Evolutionary conservation across 371 early-diverging fungal species (phyloP).

Genomic region (Chytridiales sp.): DNA sequence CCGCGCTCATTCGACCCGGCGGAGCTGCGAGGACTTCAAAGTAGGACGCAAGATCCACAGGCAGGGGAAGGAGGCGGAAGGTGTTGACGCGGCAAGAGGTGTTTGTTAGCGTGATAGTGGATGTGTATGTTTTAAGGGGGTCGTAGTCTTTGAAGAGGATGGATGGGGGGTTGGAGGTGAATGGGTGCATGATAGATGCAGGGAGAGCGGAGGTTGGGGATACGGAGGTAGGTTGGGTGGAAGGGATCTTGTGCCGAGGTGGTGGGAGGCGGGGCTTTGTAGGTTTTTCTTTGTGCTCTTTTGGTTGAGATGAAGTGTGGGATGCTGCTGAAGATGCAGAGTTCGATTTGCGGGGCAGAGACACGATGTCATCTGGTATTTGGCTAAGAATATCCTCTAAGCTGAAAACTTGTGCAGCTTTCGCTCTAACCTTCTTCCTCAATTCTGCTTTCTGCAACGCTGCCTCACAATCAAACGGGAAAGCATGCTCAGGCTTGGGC

Average conservation of each 20-base stretch:
- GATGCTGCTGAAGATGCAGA: too few relatives aligned
- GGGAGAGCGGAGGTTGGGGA: constrained; percentile 1
- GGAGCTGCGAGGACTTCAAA: constrained; percentile 30
- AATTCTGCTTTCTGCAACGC: neutral
- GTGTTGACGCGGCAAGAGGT: constrained; percentile 35
- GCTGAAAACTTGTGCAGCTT: neutral
- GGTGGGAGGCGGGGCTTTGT: neutral
- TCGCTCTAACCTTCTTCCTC: neutral
- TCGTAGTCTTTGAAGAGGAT: constrained; percentile 39
- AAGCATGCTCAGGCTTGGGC: constrained; percentile 13
- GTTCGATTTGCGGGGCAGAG: neutral
- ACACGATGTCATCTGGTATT: neutral
- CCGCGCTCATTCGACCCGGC: constrained; percentile 37
- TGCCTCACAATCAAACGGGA: constrained; percentile 7
- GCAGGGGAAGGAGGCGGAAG: constrained; percentile 29
- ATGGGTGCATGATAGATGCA: constrained; percentile 17
- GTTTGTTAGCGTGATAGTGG: constrained; percentile 31
- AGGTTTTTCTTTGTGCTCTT: too few relatives aligned
- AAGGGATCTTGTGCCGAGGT: neutral
- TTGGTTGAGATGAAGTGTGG: too few relatives aligned
- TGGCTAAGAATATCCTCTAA: neutral
- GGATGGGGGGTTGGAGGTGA: constrained; percentile 23
- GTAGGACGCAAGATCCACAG: constrained; percentile 31
- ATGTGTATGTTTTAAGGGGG: constrained; percentile 20
- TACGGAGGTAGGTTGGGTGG: neutral